phyloP scores from a whole-genome alignment of 176 grass and related monocot genomes.

The Raddia distichophylla region DNA sequence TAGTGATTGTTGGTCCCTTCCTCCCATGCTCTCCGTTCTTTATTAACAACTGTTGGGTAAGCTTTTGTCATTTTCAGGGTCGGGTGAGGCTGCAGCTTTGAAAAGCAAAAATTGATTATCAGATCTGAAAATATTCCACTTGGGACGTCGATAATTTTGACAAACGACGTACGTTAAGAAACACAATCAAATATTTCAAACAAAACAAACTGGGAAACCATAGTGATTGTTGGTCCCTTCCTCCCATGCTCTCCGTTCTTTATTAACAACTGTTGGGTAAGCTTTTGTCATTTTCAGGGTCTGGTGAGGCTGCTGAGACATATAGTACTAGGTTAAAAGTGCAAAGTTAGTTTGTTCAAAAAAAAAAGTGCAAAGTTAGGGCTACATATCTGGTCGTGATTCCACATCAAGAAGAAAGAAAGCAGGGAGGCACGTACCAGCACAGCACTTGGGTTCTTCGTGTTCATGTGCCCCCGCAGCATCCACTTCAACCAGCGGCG shows the following conservation, averaged over 20 bases:
- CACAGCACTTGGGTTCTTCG: neutral
- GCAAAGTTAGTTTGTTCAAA: conserved; percentile 5
- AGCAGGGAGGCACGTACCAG: neutral
- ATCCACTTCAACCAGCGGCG: neutral
- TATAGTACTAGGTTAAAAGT: neutral
- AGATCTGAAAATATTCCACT: too few species aligned
- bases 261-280: neutral
- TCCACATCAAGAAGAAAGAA: neutral
- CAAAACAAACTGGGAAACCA: too few species aligned
- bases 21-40: neutral
- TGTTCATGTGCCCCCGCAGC: neutral
- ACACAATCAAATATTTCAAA: too few species aligned
- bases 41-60: neutral
- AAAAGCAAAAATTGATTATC: too few species aligned
- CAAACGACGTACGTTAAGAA: too few species aligned
- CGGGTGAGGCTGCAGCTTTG: neutral
- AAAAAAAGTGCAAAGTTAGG: neutral
- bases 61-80: conserved; percentile 9
- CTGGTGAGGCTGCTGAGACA: conserved; percentile 9
- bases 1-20: too few species aligned
- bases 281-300: conserved; percentile 9
- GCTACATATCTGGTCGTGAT: neutral
- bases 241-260: neutral
- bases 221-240: too few species aligned
- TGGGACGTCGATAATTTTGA: too few species aligned